Percentiles rank a stretch among this genome's conserved stretches.
Conservation (phyloP, 805 yeast genomes). For the Starmerella riodocensis region DNA sequence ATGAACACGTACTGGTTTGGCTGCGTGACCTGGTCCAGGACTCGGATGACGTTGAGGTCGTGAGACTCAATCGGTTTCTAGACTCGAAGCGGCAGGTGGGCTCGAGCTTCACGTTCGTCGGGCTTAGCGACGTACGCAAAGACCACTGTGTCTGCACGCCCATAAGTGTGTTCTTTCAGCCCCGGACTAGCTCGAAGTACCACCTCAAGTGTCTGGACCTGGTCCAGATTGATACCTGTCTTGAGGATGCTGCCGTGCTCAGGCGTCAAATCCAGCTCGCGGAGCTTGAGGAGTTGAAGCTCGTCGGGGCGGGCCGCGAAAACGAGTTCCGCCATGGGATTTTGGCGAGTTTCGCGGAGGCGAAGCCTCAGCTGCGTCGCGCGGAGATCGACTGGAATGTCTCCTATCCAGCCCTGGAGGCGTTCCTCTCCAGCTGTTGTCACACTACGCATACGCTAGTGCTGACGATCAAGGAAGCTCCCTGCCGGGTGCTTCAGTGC, state of each 20-base stretch:
- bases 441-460: slow-evolving; percentile 6
- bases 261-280: slow-evolving; percentile 9
- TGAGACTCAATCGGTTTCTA: slow-evolving; percentile 19
- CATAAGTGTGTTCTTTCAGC: slow-evolving; percentile 10
- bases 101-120: slow-evolving; percentile 24
- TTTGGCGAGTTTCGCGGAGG: slow-evolving; percentile 5
- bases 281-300: slow-evolving; percentile 10
- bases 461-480: slow-evolving; percentile 9
- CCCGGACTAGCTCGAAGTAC: background rate
- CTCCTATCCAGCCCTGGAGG: slow-evolving; percentile 2
- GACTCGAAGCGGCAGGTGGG: slow-evolving; percentile 21
- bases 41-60: slow-evolving; percentile 14
- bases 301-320: slow-evolving; percentile 13
- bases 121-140: slow-evolving; percentile 15
- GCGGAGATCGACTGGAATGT: slow-evolving; percentile 17
- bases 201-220: slow-evolving; percentile 6
- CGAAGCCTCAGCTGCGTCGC: slow-evolving; percentile 8
- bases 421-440: slow-evolving; percentile 10
- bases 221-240: slow-evolving; percentile 10
- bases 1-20: slow-evolving; percentile 18
- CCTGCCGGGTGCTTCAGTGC: slow-evolving; percentile 2
- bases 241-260: slow-evolving; percentile 6
- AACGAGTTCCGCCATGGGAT: slow-evolving; percentile 11
- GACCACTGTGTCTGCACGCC: slow-evolving; percentile 10
- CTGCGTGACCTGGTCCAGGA: slow-evolving; percentile 11